Percentiles rank a stretch among this genome's conserved stretches.
Conservation (phyloP, 805 yeast species). For the Saccharomycopsis sp. region DNA sequence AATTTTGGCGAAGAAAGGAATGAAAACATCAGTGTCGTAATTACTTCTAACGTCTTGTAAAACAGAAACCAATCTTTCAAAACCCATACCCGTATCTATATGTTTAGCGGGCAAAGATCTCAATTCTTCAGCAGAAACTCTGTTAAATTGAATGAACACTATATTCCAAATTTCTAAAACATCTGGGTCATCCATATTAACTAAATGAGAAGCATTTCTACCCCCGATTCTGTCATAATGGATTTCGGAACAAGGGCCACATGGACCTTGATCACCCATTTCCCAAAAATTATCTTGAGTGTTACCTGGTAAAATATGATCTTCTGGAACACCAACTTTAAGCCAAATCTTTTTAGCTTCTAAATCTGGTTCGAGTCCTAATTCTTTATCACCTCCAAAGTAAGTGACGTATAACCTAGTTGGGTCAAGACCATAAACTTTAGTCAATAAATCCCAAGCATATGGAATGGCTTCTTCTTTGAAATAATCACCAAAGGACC, state of each 20-base stretch:
- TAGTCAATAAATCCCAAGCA: conserved; percentile 88
- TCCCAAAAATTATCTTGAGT: conserved; percentile 97
- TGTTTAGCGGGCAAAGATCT: conserved; percentile 87
- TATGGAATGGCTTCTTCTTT: conserved; percentile 83
- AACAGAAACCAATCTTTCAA: conserved; percentile 91
- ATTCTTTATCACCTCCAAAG: conserved; percentile 82
- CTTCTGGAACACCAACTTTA: conserved; percentile 79
- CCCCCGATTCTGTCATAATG: conserved; percentile 99
- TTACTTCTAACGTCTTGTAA: conserved; percentile 86
- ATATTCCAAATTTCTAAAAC: conserved; percentile 97
- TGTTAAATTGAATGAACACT: conserved; percentile 93
- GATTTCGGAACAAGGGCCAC: conserved; percentile 98
- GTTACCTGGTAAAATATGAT: conserved; percentile 87
- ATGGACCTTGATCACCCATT: conserved; percentile 99
- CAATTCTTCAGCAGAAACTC: conserved; percentile 79
- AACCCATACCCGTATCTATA: conserved; percentile 98
- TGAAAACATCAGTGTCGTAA: conserved; percentile 95
- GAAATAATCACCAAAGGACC: conserved; percentile 99
- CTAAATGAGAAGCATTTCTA: conserved; percentile 84
- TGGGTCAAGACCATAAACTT: conserved; percentile 67
- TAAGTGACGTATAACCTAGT: conserved; percentile 89
- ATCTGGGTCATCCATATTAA: conserved; percentile 95
- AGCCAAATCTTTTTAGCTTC: conserved; percentile 89
- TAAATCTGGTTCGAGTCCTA: conserved; percentile 83
- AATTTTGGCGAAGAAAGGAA: conserved; percentile 76